Evolutionary conservation across 202 grass and related monocot species (phyloP).

Genomic region (Setaria viridis): DNA sequence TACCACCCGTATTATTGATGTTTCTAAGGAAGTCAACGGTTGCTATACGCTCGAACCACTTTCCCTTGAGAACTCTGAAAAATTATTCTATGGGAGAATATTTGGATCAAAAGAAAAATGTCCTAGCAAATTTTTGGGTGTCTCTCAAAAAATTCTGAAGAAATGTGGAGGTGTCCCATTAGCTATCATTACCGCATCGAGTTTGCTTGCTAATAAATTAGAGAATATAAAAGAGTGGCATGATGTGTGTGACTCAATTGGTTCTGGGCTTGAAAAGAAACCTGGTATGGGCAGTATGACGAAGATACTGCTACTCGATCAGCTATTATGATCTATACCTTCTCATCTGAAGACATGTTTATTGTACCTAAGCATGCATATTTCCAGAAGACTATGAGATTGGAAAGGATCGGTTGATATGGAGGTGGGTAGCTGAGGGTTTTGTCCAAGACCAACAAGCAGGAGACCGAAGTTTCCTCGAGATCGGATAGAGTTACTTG

Average conservation of each 20-base stretch:
- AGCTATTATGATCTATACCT: neutral
- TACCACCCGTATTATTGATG: neutral
- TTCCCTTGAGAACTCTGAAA: neutral
- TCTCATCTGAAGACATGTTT: neutral
- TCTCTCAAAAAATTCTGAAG: neutral
- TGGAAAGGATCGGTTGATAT: neutral
- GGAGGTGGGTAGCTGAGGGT: neutral
- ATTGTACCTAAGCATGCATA: neutral
- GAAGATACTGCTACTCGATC: neutral
- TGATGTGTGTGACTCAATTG: neutral
- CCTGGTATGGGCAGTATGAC: neutral
- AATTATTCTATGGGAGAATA: neutral
- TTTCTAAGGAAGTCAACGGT: neutral
- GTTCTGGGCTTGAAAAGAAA: neutral
- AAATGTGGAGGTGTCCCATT: neutral
- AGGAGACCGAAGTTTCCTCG: neutral
- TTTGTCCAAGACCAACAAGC: neutral
- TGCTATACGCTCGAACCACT: neutral
- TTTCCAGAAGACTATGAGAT: neutral
- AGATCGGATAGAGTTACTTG: neutral
- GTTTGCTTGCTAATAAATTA: neutral
- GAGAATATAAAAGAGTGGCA: neutral
- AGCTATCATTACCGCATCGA: neutral
- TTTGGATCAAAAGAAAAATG: neutral
- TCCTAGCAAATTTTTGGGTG: neutral